These are phyloP conservation scores for Debaryomyces subglobosus DNA, from an alignment of 1,139 yeast species.

Conservation along the genomic window DNA sequence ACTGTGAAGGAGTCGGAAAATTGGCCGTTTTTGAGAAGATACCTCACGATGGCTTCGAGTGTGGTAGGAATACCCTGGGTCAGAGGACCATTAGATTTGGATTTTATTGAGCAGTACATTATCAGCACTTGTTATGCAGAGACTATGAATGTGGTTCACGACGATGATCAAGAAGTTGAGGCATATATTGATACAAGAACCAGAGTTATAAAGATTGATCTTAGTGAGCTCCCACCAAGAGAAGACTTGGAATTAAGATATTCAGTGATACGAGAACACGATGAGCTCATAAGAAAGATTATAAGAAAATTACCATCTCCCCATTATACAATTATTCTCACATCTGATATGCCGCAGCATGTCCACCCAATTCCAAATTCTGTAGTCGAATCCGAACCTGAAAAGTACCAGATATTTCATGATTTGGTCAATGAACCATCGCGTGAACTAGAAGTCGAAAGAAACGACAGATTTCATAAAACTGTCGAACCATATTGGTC, in stretches of 20 bases:
- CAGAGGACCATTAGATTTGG: constrained; percentile 46
- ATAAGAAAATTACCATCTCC: constrained; percentile 73
- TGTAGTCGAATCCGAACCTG: constrained; percentile 33
- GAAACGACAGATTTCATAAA: constrained; percentile 46
- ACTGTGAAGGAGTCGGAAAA: constrained; percentile 36
- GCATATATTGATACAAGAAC: constrained; percentile 60
- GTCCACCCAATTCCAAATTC: constrained; percentile 37
- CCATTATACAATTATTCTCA: constrained; percentile 54
- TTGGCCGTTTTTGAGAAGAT: constrained; percentile 59
- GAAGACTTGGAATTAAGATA: constrained; percentile 21
- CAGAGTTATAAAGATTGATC: constrained; percentile 59
- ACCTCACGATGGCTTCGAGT: constrained; percentile 63
- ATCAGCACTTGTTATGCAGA: constrained; percentile 53
- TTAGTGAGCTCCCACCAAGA: constrained; percentile 50
- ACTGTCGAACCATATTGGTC: constrained; percentile 39
- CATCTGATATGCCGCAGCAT: constrained; percentile 32
- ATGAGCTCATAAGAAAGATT: constrained; percentile 53
- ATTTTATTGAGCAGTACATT: constrained; percentile 46
- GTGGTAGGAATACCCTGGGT: constrained; percentile 63
- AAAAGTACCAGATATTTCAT: constrained; percentile 44
- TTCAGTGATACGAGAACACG: constrained; percentile 40
- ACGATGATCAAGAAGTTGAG: constrained; percentile 45
- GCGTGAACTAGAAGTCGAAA: constrained; percentile 55
- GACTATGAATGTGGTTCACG: constrained; percentile 37
- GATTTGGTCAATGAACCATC: constrained; percentile 49